Evolutionary conservation across 352 stramenopile genomes (phyloP), one percentile per base, ranked within the genome.

Genomic region (Blastocystis hominis): DNA sequence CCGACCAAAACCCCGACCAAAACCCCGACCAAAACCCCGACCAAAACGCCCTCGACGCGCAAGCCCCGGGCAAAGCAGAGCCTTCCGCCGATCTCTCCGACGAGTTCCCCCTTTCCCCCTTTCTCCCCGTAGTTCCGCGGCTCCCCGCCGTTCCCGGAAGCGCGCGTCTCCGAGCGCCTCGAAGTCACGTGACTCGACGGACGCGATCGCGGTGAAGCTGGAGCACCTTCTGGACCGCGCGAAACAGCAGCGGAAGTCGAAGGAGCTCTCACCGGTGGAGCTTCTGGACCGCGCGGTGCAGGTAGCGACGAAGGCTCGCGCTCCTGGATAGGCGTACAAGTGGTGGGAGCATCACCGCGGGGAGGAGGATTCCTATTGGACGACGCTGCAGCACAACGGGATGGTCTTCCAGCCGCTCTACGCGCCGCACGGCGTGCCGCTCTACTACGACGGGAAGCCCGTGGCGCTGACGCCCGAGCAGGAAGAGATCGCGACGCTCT

Each of bases 381-480:
- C 91, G n/a, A 97, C 93, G n/a, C 93, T 99, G 89, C 97, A 99
- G 90, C 97, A 99, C 92, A 96, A 97, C 47, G 97, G 97, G 56
- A 95, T 99, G 42, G 93, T 95, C 76, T 99, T 99, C 90, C 94
- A 96, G 10, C 93, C 96, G 64, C 87, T 92, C 24, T 99, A 99
- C 91, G 91, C 92, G 40, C 94, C 96, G 6, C 96, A 99, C 91
- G 91, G 94, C 50, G 91, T 99, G 0, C 96, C 96, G 70, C 90
- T 99, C 9, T 75, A 89, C 34, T 91, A 91, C 64, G 76, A 90
- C 30, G 93, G 93, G 30, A 90, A 97, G 88, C 88, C 94, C 15
- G 92, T 99, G 13, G 89, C 96, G 75, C 93, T 99, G 40, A 97
- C 93, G n/a, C 92, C 95, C 0, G 89, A 91, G 36, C 94, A 99